Base-by-base conservation (phyloP, 306 rosid species). In the Lathyrus aphaca region DNA sequence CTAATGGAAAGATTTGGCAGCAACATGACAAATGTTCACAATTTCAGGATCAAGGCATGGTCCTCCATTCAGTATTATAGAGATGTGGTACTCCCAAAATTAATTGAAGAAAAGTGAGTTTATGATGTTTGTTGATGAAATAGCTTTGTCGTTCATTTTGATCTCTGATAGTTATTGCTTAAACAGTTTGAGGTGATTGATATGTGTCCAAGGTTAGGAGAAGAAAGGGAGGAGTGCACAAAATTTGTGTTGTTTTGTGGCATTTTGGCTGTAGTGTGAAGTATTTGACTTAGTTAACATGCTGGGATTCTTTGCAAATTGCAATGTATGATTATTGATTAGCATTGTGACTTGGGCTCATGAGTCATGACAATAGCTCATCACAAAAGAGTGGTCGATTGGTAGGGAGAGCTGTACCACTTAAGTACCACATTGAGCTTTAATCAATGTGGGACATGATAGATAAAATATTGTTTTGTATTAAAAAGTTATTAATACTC, bases 21-120 rank as follows among this genome's bases (percentile, higher is more conserved):
- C 92, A 87, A 94, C 81, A 62, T 94, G 92, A 84, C 86, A 78
- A 91, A 94, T 19, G 99, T 94, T 65, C 83, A 84, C 91, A 94
- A 94, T 88, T 94, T 94, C 89, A 91, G 91, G 76, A 86, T 94
- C 73, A 94, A 94, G 82, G 99, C 99, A 40, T 89, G 96, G 92
- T 87, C 99, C 14, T 74, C 99, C 72, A 80, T 91, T 80, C 80
- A 82, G 53, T 91, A 88, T 75, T 94, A 94, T 73, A 79, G 65
- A 79, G 99, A 94, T 55, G 82, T 81, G 12, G 94, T 94, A 35
- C 97, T 91, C 64, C 99, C 99, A 35, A 86, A 82, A 83, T 82
- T 94, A 74, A 95, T 94, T 74, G 99, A 94, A 80, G 99, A 94
- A 83, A 80, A 79, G 99, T 94, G 84, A 88, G 96, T 80, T 5